A percentile compares a stretch with the other conserved stretches of the same genome.
phyloP scores from a whole-genome alignment of 805 yeast genomes.

The Yamadazyma insecticola region DNA sequence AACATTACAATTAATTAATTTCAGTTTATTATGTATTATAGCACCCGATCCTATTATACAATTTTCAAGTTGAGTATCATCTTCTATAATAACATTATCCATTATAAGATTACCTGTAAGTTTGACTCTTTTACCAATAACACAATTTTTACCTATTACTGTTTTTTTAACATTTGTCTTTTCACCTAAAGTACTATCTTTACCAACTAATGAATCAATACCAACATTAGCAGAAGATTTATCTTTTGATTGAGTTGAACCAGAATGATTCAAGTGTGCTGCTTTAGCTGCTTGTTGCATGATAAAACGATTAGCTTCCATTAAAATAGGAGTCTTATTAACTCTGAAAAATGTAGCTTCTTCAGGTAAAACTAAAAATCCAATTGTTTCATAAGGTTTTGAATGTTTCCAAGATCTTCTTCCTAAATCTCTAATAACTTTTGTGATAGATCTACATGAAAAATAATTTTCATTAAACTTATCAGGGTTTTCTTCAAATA shows the following conservation, averaged over 20 bases:
- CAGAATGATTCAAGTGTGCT: slow-evolving; percentile 11
- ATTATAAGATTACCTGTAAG: slow-evolving; percentile 81
- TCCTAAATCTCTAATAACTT: slow-evolving; percentile 79
- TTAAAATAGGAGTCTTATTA: slow-evolving; percentile 72
- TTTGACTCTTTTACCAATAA: slow-evolving; percentile 80
- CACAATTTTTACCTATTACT: slow-evolving; percentile 70
- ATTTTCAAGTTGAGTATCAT: slow-evolving; percentile 78
- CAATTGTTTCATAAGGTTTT: slow-evolving; percentile 52
- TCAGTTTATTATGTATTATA: slow-evolving; percentile 57
- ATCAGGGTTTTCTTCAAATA: slow-evolving; percentile 38
- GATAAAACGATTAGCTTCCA: slow-evolving; percentile 83
- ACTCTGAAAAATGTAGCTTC: slow-evolving; percentile 70
- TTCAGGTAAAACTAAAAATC: slow-evolving; percentile 65
- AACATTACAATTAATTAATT: slow-evolving; percentile 75
- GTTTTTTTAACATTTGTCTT: slow-evolving; percentile 83
- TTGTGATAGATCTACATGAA: slow-evolving; percentile 49
- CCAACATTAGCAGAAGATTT: slow-evolving; percentile 74
- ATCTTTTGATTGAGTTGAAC: slow-evolving; percentile 29
- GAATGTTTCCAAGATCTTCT: slow-evolving; percentile 90
- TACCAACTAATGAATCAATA: slow-evolving; percentile 78
- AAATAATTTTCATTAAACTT: slow-evolving; percentile 35
- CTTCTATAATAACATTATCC: slow-evolving; percentile 68
- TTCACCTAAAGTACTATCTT: slow-evolving; percentile 65
- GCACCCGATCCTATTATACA: slow-evolving; percentile 77
- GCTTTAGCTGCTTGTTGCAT: slow-evolving; percentile 56